These are phyloP conservation scores for Xylaria sp. DNA, from an alignment of 2,329 filamentous ascomycete genomes.

Conservation along the genomic window DNA sequence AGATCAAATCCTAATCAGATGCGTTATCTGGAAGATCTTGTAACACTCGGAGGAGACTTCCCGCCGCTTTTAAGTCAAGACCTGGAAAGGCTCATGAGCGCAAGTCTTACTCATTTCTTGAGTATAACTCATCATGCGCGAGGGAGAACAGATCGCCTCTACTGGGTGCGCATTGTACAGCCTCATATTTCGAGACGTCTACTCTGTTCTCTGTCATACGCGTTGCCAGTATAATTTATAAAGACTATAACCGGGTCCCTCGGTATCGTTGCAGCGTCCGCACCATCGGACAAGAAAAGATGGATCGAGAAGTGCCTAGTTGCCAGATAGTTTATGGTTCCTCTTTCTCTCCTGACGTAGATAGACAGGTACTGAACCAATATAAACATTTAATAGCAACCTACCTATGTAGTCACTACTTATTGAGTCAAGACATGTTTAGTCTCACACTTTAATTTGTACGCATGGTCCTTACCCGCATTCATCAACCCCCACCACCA, in stretches of 20 bases:
- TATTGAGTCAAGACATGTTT: neutral
- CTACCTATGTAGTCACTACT: neutral
- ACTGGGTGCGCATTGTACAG: too few relatives aligned
- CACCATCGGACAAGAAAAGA: too few relatives aligned
- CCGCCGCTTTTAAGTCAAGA: neutral
- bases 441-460: neutral
- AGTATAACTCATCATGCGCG: neutral
- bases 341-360: too few relatives aligned
- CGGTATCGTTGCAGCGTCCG: too few relatives aligned
- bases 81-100: too few relatives aligned
- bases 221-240: too few relatives aligned
- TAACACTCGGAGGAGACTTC: neutral
- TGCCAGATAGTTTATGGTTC: too few relatives aligned
- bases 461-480: neutral
- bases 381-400: neutral
- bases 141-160: neutral
- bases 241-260: too few relatives aligned
- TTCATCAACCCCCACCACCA: neutral
- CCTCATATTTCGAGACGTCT: neutral
- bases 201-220: neutral
- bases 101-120: neutral
- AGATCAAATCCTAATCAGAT: neutral
- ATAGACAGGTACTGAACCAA: neutral
- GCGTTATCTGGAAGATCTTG: neutral
- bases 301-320: too few relatives aligned